These are phyloP conservation scores for Vitis cinerea DNA, from an alignment of 164 flowering plant species.

Conservation along the genomic window DNA sequence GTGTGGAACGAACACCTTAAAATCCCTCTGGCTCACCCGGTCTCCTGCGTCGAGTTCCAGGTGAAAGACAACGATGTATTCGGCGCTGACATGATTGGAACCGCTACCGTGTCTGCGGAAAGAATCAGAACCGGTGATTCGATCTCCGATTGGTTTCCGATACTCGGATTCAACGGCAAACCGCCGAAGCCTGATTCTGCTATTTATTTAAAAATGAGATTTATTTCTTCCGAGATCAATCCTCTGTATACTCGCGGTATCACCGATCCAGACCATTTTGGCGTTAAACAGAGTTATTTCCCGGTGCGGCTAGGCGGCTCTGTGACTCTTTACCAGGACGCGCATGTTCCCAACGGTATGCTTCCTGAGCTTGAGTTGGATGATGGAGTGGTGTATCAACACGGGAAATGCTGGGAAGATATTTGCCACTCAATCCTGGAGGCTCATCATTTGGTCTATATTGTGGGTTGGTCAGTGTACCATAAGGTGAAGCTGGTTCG, in stretches of 20 bases:
- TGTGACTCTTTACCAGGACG: constrained; percentile 75
- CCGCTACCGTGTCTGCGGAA: constrained; percentile 35
- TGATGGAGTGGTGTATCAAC: constrained; percentile 30
- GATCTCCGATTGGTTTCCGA: constrained; percentile 53
- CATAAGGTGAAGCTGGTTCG: constrained; percentile 69
- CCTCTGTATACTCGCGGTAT: constrained; percentile 28
- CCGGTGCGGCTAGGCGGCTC: constrained; percentile 58
- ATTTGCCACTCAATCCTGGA: constrained; percentile 70
- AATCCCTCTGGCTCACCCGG: constrained; percentile 65
- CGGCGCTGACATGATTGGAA: constrained; percentile 64
- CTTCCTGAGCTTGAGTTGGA: constrained; percentile 55
- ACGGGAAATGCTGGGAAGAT: constrained; percentile 68
- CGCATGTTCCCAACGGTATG: constrained; percentile 47
- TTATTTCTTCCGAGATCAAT: constrained; percentile 33
- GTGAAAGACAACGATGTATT: constrained; percentile 70
- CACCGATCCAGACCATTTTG: constrained; percentile 25
- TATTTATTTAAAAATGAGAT: constrained; percentile 38
- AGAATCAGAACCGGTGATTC: constrained; percentile 34
- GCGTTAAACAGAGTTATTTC: constrained; percentile 44
- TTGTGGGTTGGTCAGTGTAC: constrained; percentile 68
- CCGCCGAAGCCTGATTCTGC: constrained; percentile 54
- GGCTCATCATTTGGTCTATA: constrained; percentile 68
- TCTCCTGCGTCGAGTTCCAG: constrained; percentile 40
- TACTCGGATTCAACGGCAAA: constrained; percentile 39
- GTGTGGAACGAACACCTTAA: constrained; percentile 63